Evolutionary conservation across 805 yeast genomes (phyloP), one percentile per base, ranked within the genome.

Genomic region (Zygoascus flipseniorum): DNA sequence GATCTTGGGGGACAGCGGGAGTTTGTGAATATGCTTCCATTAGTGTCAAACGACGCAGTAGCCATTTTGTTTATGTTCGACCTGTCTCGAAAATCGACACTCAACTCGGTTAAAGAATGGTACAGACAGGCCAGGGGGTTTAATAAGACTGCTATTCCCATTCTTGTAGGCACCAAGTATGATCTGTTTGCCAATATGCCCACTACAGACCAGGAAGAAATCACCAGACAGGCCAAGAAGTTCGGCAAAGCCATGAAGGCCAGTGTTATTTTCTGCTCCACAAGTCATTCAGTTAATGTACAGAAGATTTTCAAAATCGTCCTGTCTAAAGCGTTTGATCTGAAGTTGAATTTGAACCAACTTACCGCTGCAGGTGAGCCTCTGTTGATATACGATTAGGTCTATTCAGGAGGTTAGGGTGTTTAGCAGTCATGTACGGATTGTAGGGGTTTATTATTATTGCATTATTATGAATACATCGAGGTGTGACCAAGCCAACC

Each of bases 1-100:
- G 99, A 92, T 69, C 72, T 92, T 11, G 99, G 99, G 23, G 99
- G 99, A 0, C 96, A 90, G 62, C 79, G 87, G 51, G 97, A 93
- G 68, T 92, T 89, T 70, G 87, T 89, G 52, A 92, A 92, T 67
- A 92, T 92, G 99, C 73, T 93, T 42, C 96, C 97, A 20, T 74
- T 92, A 54, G 97, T 92, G 13, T 85, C 95, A 14, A 82, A 85
- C 58, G 97, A 90, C 57, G 93, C 98, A 0, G 93, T 89, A 13
- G 96, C 97, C 0, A 81, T 92, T 26, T 74, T 92, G 44, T 89
- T 90, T 62, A 82, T 87, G 83, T 92, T 86, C 73, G 98, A 92
- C 69, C 72, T 92, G 54, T 87, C 97, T 1, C 76, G 96, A 47
- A 87, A 86, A 58, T 80, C 89, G 28, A 88, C 97, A 0, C 74